Evolutionary conservation across 2,329 filamentous ascomycete species (phyloP).

Genomic region (Sordariomycetes sp.): DNA sequence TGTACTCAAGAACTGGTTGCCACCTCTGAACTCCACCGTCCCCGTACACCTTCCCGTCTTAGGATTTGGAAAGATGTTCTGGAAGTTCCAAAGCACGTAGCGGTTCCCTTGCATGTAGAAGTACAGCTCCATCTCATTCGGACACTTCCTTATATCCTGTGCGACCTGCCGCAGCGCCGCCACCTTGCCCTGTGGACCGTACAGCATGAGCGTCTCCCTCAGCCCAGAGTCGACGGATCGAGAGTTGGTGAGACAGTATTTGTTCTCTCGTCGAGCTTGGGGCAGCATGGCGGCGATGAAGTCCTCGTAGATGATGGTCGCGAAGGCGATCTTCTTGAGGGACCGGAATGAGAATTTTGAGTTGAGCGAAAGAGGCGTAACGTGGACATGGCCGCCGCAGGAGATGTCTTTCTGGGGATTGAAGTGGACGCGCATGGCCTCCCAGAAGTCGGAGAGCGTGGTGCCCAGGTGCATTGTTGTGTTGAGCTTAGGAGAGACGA

Average conservation of each 20-base stretch:
- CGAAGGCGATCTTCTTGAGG: constrained; percentile 27
- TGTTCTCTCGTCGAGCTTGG: constrained; percentile 21
- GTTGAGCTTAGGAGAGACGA: constrained; percentile 27
- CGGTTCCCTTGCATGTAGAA: constrained; percentile 28
- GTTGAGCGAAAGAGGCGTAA: constrained; percentile 21
- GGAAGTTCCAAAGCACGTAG: constrained; percentile 30
- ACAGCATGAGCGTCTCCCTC: constrained; percentile 11
- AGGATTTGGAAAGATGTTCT: constrained; percentile 26
- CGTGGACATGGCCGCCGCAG: constrained; percentile 29
- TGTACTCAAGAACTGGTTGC: constrained; percentile 27
- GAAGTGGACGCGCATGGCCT: constrained; percentile 31
- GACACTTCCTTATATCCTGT: constrained; percentile 14
- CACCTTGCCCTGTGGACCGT: not conserved
- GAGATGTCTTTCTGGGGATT: constrained; percentile 22
- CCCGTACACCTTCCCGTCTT: constrained; percentile 26
- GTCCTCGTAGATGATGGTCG: constrained; percentile 22
- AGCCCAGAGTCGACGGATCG: constrained; percentile 20
- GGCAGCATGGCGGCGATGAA: constrained; percentile 21
- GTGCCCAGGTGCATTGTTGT: constrained; percentile 19
- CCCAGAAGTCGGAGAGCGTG: constrained; percentile 29
- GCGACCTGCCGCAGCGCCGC: constrained; percentile 17
- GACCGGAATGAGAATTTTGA: constrained; percentile 24
- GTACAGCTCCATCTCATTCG: constrained; percentile 19
- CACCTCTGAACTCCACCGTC: constrained; percentile 28
- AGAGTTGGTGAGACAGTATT: constrained; percentile 24